Evolutionary conservation across 2,329 filamentous ascomycete genomes (phyloP).

Genomic region (Sarocladium kiliense): DNA sequence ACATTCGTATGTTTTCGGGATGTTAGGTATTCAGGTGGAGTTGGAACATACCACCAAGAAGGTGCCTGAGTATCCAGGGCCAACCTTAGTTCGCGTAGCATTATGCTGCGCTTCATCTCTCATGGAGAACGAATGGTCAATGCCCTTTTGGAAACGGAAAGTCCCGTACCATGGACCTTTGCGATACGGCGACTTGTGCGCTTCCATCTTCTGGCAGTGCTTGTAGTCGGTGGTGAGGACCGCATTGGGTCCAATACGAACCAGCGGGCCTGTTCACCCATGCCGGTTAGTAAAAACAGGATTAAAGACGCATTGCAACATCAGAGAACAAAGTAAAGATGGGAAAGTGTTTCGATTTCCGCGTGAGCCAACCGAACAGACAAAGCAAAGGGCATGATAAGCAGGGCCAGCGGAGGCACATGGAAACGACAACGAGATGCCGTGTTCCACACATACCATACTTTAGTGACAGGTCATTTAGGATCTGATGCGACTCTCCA

Average conservation of each 20-base stretch:
- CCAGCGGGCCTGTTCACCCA: neutral
- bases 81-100: slow-evolving; percentile 1
- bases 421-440: neutral
- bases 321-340: neutral
- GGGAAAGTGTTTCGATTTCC: too few relatives aligned
- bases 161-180: slow-evolving; percentile 1
- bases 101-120: slow-evolving; percentile 1
- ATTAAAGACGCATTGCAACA: neutral
- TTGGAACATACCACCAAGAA: neutral
- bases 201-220: slow-evolving; percentile 7
- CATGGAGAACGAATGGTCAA: slow-evolving; percentile 2
- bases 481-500: neutral
- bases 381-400: too few relatives aligned
- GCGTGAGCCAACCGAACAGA: too few relatives aligned
- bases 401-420: neutral
- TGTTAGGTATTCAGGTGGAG: too few relatives aligned
- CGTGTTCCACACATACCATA: neutral
- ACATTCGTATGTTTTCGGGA: too few relatives aligned
- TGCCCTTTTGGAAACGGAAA: neutral
- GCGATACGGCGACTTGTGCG: slow-evolving; percentile 1
- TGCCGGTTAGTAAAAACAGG: neutral
- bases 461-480: neutral
- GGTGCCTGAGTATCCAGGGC: neutral
- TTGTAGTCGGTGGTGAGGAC: slow-evolving; percentile 4
- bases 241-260: neutral